phyloP scores from a whole-genome alignment of 106 monocot genomes.

The Triglochin maritima region DNA sequence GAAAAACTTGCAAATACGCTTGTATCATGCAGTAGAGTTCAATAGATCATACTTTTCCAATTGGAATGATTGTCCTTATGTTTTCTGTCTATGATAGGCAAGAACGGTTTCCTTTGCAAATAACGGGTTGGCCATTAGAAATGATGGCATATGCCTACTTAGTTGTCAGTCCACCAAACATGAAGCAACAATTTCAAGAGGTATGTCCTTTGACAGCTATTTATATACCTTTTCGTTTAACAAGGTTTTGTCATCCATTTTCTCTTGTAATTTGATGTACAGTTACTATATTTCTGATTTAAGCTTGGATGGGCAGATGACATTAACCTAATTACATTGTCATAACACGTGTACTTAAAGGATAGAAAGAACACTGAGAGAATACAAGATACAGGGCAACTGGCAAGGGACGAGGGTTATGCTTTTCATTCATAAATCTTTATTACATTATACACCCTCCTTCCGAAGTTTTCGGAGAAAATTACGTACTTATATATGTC shows the following conservation, averaged over 20 bases:
- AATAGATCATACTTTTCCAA: no score
- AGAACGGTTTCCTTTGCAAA: slow-evolving; percentile 74
- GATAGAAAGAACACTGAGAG: no score
- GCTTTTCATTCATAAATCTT: no score
- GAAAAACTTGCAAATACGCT: no score
- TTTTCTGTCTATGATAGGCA: slow-evolving; percentile 21
- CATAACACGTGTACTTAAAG: no score
- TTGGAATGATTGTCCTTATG: no score
- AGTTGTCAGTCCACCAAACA: slow-evolving; percentile 69
- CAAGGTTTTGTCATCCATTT: neutral
- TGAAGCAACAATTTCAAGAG: slow-evolving; percentile 62
- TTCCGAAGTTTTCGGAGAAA: no score
- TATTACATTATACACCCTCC: no score
- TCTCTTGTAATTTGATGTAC: neutral
- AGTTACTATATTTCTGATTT: neutral
- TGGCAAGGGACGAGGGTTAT: no score
- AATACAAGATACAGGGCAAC: no score
- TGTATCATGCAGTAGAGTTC: no score
- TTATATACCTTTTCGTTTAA: neutral
- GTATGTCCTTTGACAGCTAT: slow-evolving; percentile 20
- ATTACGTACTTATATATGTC: no score
- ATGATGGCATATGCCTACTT: slow-evolving; percentile 96
- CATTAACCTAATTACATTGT: neutral
- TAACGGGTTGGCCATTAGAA: slow-evolving; percentile 78
- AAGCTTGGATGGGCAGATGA: neutral